A percentile compares a stretch with the other conserved stretches of the same genome.
These are phyloP conservation scores for Aureobasidium sp. DNA, from an alignment of 2,329 filamentous ascomycete species.

Conservation along the genomic window DNA sequence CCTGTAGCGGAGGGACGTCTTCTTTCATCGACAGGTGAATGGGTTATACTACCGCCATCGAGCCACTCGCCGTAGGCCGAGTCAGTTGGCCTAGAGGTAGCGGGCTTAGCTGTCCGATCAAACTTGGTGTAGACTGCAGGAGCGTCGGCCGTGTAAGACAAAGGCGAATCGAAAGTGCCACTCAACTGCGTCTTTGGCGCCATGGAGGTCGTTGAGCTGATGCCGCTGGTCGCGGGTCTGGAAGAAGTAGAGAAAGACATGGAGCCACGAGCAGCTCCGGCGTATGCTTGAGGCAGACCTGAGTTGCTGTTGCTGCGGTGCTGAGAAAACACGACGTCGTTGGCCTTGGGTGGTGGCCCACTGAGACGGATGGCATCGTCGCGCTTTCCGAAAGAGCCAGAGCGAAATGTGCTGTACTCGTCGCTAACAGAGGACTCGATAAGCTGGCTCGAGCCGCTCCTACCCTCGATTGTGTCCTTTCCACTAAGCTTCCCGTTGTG, in stretches of 20 bases:
- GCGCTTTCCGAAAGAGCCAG: slow-evolving; percentile 30
- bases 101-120: slow-evolving; percentile 20
- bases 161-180: slow-evolving; percentile 16
- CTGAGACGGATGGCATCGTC: slow-evolving; percentile 14
- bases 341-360: slow-evolving; percentile 17
- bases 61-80: slow-evolving; percentile 8
- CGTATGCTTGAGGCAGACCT: slow-evolving; percentile 25
- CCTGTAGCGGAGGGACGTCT: slow-evolving; percentile 23
- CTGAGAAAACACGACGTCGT: slow-evolving; percentile 24
- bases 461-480: slow-evolving; percentile 38
- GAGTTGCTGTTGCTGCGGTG: slow-evolving; percentile 30
- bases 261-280: slow-evolving; percentile 22
- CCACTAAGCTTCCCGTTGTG: neutral
- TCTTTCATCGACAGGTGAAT: slow-evolving; percentile 15
- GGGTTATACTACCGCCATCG: neutral
- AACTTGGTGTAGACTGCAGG: slow-evolving; percentile 28
- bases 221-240: slow-evolving; percentile 10
- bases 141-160: slow-evolving; percentile 19
- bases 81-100: neutral
- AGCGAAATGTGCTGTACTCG: slow-evolving; percentile 46
- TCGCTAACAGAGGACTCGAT: slow-evolving; percentile 62
- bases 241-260: slow-evolving; percentile 17
- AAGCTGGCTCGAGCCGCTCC: slow-evolving; percentile 62
- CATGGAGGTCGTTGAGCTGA: slow-evolving; percentile 15
- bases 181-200: slow-evolving; percentile 16